These are phyloP conservation scores for Hypoxylon sp. DNA, from an alignment of 2,329 filamentous ascomycete genomes.

Conservation along the genomic window DNA sequence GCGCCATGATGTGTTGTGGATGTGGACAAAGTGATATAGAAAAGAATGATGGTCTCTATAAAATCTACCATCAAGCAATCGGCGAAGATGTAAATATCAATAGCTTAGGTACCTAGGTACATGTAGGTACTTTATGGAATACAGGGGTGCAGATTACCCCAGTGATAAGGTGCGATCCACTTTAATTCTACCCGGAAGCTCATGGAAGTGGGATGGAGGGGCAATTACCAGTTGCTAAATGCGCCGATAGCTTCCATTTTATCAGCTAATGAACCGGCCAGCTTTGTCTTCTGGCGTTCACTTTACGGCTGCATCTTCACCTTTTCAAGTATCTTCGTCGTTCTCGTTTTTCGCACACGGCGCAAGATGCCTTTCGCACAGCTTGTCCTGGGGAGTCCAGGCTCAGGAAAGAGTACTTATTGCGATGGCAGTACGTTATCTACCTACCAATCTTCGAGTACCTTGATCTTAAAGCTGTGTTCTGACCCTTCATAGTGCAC, in stretches of 20 bases:
- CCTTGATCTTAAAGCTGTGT: neutral
- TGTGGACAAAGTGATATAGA: slow-evolving; percentile 1
- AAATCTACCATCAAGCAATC: slow-evolving; percentile 4
- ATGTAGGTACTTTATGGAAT: slow-evolving; percentile 5
- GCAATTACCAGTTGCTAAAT: slow-evolving; percentile 43
- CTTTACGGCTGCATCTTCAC: neutral
- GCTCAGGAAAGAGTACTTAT: slow-evolving; percentile 96
- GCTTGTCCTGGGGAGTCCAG: slow-evolving; percentile 93
- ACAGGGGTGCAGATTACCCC: slow-evolving; percentile 38
- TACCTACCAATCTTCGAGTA: slow-evolving; percentile 14
- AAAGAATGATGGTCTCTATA: slow-evolving; percentile 14
- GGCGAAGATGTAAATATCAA: slow-evolving; percentile 44
- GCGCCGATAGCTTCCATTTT: slow-evolving; percentile 25
- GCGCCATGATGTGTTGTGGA: slow-evolving; percentile 35
- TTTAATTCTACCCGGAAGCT: slow-evolving; percentile 44
- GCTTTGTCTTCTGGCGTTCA: slow-evolving; percentile 22
- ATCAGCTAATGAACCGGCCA: slow-evolving; percentile 6
- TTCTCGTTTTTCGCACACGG: neutral
- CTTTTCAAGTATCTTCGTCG: neutral
- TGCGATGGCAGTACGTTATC: slow-evolving; percentile 85
- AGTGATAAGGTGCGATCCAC: slow-evolving; percentile 45
- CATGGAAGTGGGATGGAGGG: slow-evolving; percentile 47
- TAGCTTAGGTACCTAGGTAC: neutral
- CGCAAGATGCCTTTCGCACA: slow-evolving; percentile 74
- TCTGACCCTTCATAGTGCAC: slow-evolving; percentile 73